phyloP scores from a whole-genome alignment of 1,139 yeast genomes.

The Pichia sp. region DNA sequence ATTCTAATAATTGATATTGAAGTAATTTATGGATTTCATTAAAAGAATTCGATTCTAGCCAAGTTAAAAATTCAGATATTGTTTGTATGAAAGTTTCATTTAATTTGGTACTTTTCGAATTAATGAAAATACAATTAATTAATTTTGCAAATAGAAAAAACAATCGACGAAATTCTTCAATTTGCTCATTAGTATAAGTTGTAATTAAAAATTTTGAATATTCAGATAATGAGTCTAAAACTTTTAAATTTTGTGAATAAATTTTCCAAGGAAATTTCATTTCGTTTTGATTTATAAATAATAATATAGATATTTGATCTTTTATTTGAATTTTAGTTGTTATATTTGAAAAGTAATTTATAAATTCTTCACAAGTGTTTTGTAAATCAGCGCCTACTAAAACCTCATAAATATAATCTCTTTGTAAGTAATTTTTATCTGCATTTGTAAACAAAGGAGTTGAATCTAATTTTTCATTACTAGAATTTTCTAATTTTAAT shows the following conservation, averaged over 20 bases:
- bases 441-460: slow-evolving; percentile 18
- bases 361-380: slow-evolving; percentile 21
- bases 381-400: slow-evolving; percentile 23
- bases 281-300: slow-evolving; percentile 18
- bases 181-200: background rate
- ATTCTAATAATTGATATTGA: slow-evolving; percentile 2
- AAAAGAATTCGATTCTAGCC: slow-evolving; percentile 1
- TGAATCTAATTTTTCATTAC: slow-evolving; percentile 14
- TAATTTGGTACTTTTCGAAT: slow-evolving; percentile 1
- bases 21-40: background rate
- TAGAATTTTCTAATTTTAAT: slow-evolving; percentile 14
- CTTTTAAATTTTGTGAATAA: slow-evolving; percentile 10
- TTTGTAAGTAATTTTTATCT: slow-evolving; percentile 17
- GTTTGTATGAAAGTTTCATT: slow-evolving; percentile 6
- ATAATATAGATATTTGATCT: slow-evolving; percentile 22
- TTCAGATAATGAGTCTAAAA: slow-evolving; percentile 14
- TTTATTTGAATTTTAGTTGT: slow-evolving; percentile 10
- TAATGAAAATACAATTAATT: slow-evolving; percentile 1
- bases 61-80: slow-evolving; percentile 2
- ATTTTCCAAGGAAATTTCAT: slow-evolving; percentile 21
- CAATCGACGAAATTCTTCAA: background rate
- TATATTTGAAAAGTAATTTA: slow-evolving; percentile 17
- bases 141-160: slow-evolving; percentile 4
- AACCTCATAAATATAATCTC: slow-evolving; percentile 25
- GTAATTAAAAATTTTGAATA: slow-evolving; percentile 11